phyloP scores from a whole-genome alignment of 495 filamentous ascomycete species.

The Penicillium paradoxum region DNA sequence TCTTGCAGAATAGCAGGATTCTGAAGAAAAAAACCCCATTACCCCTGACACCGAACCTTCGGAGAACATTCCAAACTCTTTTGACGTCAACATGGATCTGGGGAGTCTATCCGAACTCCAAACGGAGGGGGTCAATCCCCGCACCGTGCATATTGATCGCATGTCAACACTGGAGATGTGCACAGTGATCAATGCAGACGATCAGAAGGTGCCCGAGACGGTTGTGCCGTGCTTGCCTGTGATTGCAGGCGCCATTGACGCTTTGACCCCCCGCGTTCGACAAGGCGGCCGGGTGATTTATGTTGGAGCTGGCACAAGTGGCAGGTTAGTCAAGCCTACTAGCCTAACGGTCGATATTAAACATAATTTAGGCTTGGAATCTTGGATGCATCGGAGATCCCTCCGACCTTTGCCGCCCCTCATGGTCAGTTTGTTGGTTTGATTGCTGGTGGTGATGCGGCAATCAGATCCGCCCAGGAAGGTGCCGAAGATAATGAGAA shows the following conservation, averaged over 20 bases:
- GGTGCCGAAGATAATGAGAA: slow-evolving; percentile 34
- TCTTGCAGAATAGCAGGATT: not conserved
- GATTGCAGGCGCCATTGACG: slow-evolving; percentile 32
- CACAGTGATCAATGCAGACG: slow-evolving; percentile 31
- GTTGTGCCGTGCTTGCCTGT: slow-evolving; percentile 26
- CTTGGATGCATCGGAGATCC: slow-evolving; percentile 38
- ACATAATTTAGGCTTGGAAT: slow-evolving; percentile 30
- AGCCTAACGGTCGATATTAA: not conserved
- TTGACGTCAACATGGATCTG: slow-evolving; percentile 20
- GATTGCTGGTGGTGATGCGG: slow-evolving; percentile 37
- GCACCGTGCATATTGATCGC: slow-evolving; percentile 28
- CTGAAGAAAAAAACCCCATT: not conserved
- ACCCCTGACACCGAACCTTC: not conserved
- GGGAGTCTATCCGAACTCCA: slow-evolving; percentile 26
- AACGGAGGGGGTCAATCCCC: slow-evolving; percentile 32
- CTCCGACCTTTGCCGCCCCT: slow-evolving; percentile 36
- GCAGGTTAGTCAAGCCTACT: slow-evolving; percentile 22
- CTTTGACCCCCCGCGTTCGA: slow-evolving; percentile 28
- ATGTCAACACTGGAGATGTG: slow-evolving; percentile 36
- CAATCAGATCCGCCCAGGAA: slow-evolving; percentile 37
- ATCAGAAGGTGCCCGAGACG: slow-evolving; percentile 28
- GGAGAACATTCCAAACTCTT: not conserved
- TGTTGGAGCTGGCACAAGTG: slow-evolving; percentile 39
- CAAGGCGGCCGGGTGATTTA: slow-evolving; percentile 36
- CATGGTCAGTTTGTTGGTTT: slow-evolving; percentile 31